Conservation (phyloP, 2,329 filamentous ascomycete species). For the Botrytis tulipae region DNA sequence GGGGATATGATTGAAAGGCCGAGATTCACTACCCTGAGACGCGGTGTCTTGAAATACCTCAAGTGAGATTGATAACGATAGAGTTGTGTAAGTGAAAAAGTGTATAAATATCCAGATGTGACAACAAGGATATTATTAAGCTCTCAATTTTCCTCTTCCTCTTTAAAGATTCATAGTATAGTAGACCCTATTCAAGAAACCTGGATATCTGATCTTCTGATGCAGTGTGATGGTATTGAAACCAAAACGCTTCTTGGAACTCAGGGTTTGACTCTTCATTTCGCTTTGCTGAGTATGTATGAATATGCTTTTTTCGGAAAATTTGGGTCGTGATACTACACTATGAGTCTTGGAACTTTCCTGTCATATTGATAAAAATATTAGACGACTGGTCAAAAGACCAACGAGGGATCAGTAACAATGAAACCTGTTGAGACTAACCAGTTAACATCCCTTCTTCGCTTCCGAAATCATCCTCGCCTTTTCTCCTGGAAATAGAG, state of each 20-base stretch:
- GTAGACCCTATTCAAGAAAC: background rate
- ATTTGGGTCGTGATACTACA: too few species aligned
- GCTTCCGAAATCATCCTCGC: background rate
- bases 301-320: too few species aligned
- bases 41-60: too few species aligned
- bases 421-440: background rate
- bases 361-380: background rate
- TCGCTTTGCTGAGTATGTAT: fast-evolving
- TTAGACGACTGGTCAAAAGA: fast-evolving
- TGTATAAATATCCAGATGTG: fast-evolving
- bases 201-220: fast-evolving
- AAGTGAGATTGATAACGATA: fast-evolving
- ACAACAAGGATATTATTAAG: fast-evolving
- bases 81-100: background rate
- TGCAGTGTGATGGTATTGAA: background rate
- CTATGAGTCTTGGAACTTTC: background rate
- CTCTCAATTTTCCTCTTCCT: background rate
- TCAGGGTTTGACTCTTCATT: background rate
- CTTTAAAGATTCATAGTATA: too few species aligned
- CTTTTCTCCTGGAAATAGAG: background rate
- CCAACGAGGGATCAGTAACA: background rate
- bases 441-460: background rate
- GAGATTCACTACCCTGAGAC: too few species aligned
- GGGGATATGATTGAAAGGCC: too few species aligned
- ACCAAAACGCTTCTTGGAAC: too few species aligned